Conservation (phyloP, 805 yeast genomes). For the Saccharomycopsis selenospora region DNA sequence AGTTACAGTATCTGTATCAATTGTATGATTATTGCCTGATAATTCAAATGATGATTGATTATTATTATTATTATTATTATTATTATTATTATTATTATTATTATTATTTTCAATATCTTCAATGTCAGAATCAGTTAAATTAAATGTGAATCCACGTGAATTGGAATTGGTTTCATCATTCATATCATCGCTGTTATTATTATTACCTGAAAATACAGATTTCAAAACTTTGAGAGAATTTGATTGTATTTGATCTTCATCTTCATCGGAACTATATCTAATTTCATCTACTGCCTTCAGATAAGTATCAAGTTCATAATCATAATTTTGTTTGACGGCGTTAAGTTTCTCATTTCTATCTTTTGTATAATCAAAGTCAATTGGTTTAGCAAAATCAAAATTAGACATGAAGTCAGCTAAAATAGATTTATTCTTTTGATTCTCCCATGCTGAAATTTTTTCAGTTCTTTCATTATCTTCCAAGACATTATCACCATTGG, state of each 20-base stretch:
- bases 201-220: constrained; percentile 10
- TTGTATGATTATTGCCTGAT: too few relatives aligned
- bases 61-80: background rate
- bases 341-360: constrained; percentile 32
- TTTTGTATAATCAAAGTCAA: constrained; percentile 33
- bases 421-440: constrained; percentile 38
- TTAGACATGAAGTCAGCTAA: constrained; percentile 40
- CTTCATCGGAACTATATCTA: constrained; percentile 24
- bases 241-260: constrained; percentile 4
- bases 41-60: background rate
- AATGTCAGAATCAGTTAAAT: constrained; percentile 24
- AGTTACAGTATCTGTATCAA: background rate
- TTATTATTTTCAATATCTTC: constrained; percentile 27
- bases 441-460: constrained; percentile 28
- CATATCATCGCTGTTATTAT: constrained; percentile 14
- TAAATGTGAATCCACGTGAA: constrained; percentile 23
- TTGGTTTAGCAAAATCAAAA: constrained; percentile 48
- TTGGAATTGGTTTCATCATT: constrained; percentile 25
- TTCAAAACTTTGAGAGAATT: constrained; percentile 11
- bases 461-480: constrained; percentile 32
- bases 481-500: constrained; percentile 19
- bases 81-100: constrained; percentile 15
- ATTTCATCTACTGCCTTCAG: constrained; percentile 21
- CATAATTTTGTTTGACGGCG: constrained; percentile 38
- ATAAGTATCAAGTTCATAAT: constrained; percentile 35